Evolutionary conservation across 768 basidiomycete species (phyloP).

Genomic region (Rhizopogon sp.): DNA sequence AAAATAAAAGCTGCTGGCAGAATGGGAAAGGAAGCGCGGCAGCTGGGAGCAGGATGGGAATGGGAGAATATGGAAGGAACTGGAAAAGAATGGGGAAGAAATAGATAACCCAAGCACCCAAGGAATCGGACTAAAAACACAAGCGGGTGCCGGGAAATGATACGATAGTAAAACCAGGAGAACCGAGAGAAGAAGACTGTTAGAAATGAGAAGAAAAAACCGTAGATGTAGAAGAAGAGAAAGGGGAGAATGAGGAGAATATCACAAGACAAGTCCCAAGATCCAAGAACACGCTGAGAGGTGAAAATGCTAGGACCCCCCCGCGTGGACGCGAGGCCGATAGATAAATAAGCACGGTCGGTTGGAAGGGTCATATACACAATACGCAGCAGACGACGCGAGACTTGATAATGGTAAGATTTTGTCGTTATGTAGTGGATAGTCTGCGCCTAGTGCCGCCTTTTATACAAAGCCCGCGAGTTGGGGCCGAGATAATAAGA

Average conservation of each 20-base stretch:
- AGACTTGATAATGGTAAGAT: constrained; percentile 8
- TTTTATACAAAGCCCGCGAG: constrained; percentile 33
- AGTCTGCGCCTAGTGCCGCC: constrained; percentile 23
- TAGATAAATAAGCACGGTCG: constrained; percentile 29
- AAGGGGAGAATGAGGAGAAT: constrained; percentile 9
- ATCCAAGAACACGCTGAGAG: constrained; percentile 37
- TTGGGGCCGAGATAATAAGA: constrained; percentile 25
- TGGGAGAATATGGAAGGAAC: constrained; percentile 1
- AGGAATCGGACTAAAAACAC: constrained; percentile 24
- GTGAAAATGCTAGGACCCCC: constrained; percentile 24
- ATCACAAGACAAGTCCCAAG: constrained; percentile 27
- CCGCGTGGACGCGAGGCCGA: constrained; percentile 16
- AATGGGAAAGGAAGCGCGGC: neutral
- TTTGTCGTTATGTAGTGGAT: constrained; percentile 21
- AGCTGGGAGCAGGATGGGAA: neutral
- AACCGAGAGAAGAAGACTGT: constrained; percentile 9
- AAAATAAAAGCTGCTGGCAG: neutral
- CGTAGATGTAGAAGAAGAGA: neutral
- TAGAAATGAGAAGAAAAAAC: constrained; percentile 4
- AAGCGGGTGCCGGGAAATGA: constrained; percentile 11
- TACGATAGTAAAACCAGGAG: constrained; percentile 19
- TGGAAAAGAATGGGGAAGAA: neutral
- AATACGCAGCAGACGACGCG: constrained; percentile 23
- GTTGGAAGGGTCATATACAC: constrained; percentile 26
- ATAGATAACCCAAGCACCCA: constrained; percentile 14